These are phyloP conservation scores for Tricholoma bakamatsutake DNA, from an alignment of 768 basidiomycete genomes.

Conservation along the genomic window DNA sequence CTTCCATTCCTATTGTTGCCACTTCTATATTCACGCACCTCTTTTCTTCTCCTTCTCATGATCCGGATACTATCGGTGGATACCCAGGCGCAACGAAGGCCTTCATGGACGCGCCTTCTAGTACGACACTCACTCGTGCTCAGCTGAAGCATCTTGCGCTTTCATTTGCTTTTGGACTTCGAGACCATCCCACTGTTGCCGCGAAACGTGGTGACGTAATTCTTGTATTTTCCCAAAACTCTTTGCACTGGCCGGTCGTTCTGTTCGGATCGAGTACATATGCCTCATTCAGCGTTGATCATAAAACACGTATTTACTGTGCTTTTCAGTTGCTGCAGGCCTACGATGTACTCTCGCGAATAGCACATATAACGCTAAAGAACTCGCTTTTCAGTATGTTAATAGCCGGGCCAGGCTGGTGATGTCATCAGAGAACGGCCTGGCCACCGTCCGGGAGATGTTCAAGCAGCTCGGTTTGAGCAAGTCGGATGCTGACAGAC, in stretches of 20 bases:
- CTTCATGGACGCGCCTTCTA: slow-evolving; percentile 62
- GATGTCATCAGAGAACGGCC: slow-evolving; percentile 57
- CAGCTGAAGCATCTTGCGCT: slow-evolving; percentile 49
- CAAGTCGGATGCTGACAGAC: slow-evolving; percentile 39
- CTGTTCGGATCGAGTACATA: slow-evolving; percentile 41
- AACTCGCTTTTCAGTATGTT: slow-evolving; percentile 66
- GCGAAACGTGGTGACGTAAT: slow-evolving; percentile 49
- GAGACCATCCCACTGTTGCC: slow-evolving; percentile 28
- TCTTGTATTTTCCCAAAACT: slow-evolving; percentile 68
- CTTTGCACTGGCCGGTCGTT: slow-evolving; percentile 43
- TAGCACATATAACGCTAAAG: slow-evolving; percentile 58
- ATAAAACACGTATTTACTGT: background rate
- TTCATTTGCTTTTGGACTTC: slow-evolving; percentile 53
- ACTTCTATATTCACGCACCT: slow-evolving; percentile 47
- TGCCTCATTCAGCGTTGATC: background rate
- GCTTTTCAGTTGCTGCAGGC: slow-evolving; percentile 51
- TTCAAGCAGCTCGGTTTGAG: slow-evolving; percentile 45
- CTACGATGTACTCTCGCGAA: slow-evolving; percentile 70
- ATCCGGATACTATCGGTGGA: slow-evolving; percentile 31
- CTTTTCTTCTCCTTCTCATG: slow-evolving; percentile 25
- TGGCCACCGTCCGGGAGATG: slow-evolving; percentile 51
- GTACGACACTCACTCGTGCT: slow-evolving; percentile 47
- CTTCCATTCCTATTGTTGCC: slow-evolving; percentile 30
- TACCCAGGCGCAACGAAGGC: slow-evolving; percentile 42
- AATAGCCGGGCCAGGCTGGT: slow-evolving; percentile 62